phyloP scores from a whole-genome alignment of 305 asterid species.

The Withania somnifera region DNA sequence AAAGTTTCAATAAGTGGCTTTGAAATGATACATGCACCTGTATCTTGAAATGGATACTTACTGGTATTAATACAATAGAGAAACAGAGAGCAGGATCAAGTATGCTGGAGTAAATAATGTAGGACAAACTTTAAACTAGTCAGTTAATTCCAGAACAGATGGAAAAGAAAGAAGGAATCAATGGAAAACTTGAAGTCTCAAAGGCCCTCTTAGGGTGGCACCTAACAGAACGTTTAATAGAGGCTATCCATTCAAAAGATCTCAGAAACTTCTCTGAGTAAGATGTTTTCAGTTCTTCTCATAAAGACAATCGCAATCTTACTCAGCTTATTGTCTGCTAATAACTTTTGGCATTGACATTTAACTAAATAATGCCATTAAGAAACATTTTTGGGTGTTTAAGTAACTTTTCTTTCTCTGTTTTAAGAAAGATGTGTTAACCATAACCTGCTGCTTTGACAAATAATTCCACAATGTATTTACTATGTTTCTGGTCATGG shows the following conservation, averaged over 20 bases:
- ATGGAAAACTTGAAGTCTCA: background rate
- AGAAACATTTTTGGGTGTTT: background rate
- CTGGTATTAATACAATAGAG: background rate
- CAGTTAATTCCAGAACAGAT: background rate
- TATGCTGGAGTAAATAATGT: background rate
- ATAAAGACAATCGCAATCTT: background rate
- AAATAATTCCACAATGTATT: background rate
- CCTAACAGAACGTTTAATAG: background rate
- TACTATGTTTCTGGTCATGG: background rate
- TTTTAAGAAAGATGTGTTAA: background rate
- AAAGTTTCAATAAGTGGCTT: background rate
- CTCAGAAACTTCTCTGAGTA: background rate
- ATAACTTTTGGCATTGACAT: background rate
- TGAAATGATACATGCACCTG: background rate
- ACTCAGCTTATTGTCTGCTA: background rate
- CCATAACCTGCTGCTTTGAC: background rate
- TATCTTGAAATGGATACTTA: background rate
- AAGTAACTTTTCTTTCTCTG: background rate
- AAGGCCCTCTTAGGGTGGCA: background rate
- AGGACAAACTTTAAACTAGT: background rate
- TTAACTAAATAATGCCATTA: background rate
- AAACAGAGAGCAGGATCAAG: background rate
- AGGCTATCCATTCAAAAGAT: background rate
- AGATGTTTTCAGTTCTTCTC: background rate
- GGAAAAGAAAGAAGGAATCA: background rate